phyloP scores from a whole-genome alignment of 345 rosid species.

The Euphorbia peplus region DNA sequence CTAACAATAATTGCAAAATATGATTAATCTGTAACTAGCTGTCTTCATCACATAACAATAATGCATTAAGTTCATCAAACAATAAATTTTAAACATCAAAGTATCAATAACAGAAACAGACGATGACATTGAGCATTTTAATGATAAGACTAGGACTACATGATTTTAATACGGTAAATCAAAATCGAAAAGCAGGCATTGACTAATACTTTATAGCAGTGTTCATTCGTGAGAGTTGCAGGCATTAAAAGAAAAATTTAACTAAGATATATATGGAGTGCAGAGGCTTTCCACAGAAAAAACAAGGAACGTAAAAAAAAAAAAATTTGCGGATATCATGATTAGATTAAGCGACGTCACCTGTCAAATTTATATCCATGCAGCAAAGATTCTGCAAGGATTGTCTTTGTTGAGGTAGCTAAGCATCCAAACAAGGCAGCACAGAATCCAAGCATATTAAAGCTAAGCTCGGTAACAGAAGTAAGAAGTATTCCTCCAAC shows the following conservation, averaged over 20 bases:
- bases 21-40: background rate
- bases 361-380: conserved; percentile 99
- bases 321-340: background rate
- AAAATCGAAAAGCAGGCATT: background rate
- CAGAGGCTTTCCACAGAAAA: background rate
- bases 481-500: conserved; percentile 98
- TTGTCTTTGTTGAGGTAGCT: conserved; percentile 99
- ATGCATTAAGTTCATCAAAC: background rate
- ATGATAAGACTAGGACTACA: background rate
- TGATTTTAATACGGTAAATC: background rate
- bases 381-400: conserved; percentile 92
- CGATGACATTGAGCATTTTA: background rate
- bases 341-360: conserved; percentile 30
- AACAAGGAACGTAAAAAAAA: background rate
- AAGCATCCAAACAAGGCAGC: conserved; percentile 97
- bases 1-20: background rate
- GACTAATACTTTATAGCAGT: background rate
- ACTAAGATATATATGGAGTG: background rate
- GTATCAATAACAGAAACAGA: background rate
- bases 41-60: background rate
- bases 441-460: conserved; percentile 92
- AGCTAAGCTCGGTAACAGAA: conserved; percentile 90
- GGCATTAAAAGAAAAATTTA: background rate
- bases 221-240: background rate
- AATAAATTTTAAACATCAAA: background rate